phyloP scores from a whole-genome alignment of 331 rosid genomes.

The Phaseolus coccineus region DNA sequence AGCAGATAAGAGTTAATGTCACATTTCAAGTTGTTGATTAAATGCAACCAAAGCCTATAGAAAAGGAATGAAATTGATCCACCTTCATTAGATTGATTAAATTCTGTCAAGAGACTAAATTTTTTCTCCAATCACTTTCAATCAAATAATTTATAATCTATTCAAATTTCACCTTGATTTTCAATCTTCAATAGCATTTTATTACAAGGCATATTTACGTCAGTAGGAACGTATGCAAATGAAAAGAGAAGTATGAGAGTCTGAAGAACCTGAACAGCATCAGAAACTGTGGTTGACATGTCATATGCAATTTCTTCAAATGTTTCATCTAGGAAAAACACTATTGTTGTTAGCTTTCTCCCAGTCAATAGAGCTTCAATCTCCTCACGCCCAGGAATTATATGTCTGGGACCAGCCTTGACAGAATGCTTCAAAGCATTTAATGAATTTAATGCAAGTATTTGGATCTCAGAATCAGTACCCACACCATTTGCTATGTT shows the following conservation, averaged over 20 bases:
- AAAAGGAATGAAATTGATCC: slow-evolving; percentile 12
- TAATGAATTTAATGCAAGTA: slow-evolving; percentile 76
- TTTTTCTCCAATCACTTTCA: slow-evolving; percentile 16
- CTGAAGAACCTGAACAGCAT: slow-evolving; percentile 85
- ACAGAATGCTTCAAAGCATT: slow-evolving; percentile 88
- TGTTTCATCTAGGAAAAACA: slow-evolving; percentile 93
- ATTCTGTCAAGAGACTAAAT: not conserved
- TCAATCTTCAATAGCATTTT: slow-evolving; percentile 7
- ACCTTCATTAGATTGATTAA: not conserved
- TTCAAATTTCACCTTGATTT: slow-evolving; percentile 1
- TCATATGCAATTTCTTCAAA: slow-evolving; percentile 95
- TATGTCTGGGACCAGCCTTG: slow-evolving; percentile 95
- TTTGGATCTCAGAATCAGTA: slow-evolving; percentile 76
- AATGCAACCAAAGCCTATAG: slow-evolving; percentile 21
- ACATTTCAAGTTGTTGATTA: slow-evolving; percentile 3
- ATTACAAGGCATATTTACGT: not conserved
- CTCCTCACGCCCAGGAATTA: slow-evolving; percentile 90
- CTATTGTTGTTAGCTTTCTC: slow-evolving; percentile 90
- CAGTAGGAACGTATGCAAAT: slow-evolving; percentile 21
- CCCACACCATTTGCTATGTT: slow-evolving; percentile 68
- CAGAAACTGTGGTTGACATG: slow-evolving; percentile 93
- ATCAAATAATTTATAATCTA: slow-evolving; percentile 11
- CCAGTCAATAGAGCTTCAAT: slow-evolving; percentile 86
- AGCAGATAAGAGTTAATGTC: slow-evolving; percentile 21
- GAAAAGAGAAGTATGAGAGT: slow-evolving; percentile 38